Evolutionary conservation across 2,329 filamentous ascomycete species (phyloP), one percentile per base, ranked within the genome.

Genomic region (Cytospora piceicola): DNA sequence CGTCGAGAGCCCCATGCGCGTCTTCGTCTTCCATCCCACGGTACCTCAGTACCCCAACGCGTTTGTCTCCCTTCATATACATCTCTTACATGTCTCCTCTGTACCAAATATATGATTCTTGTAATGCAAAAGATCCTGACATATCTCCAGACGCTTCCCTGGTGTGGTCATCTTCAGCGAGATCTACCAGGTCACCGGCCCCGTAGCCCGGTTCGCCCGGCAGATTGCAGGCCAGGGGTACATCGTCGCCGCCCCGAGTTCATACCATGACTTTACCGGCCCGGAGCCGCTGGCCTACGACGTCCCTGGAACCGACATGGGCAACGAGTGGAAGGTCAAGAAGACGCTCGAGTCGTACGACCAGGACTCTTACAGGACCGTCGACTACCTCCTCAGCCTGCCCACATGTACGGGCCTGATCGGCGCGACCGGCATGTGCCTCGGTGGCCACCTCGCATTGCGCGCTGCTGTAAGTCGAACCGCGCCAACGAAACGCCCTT

Each of bases 141-240:
- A 34, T 24, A 4, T 20, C 2, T 62, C n/a, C 66, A 87, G 86
- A 34, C 82, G 83, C 58, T 97, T 96, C 73, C 93, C 93, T 0
- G 93, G 91, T 24, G 91, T 97, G 6, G 90, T 92, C 17, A 83
- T 97, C 64, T 97, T 96, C 76, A 94, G 90, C 72, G 94, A 97
- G 79, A 97, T 97, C 73, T 56, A 63, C 58, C 46, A 58, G 94
- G 94, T 97, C 22, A 96, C 94, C 66, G 94, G 94, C 1, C 94
- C 94, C 1, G 94, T 97, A 30, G 86, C 90, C 67, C 89, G 94
- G 61, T 97, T 97, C 73, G 93, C 92, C 60, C 88, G 94, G 67
- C 93, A 97, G 76, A 97, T 97, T 72, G 92, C 93, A 49, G 91
- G 92, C 3, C 92, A 96, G 70, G 94, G 94, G 73, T 97, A 96